Percentiles rank a stretch among this genome's conserved stretches.
These are phyloP conservation scores for Tuber melanosporum DNA, from an alignment of 495 filamentous ascomycete genomes.

Conservation along the genomic window DNA sequence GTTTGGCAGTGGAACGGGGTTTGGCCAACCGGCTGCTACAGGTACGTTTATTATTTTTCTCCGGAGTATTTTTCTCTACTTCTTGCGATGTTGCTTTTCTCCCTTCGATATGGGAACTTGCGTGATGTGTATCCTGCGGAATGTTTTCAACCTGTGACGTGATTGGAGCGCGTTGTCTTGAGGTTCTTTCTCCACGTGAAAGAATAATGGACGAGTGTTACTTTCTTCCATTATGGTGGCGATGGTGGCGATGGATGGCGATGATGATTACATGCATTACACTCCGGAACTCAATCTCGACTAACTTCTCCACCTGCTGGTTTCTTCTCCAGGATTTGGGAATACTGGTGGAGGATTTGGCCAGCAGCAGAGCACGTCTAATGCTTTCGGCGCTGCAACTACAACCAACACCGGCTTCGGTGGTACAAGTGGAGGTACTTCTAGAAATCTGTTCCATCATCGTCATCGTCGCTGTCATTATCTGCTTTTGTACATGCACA, in stretches of 20 bases:
- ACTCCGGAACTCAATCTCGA: conserved; percentile 32
- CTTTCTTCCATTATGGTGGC: conserved; percentile 12
- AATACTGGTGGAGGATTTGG: conserved; percentile 40
- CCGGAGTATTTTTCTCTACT: conserved; percentile 34
- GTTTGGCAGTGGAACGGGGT: conserved; percentile 56
- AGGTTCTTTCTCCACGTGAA: conserved; percentile 11
- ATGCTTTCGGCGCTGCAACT: conserved; percentile 36
- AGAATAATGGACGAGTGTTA: conserved; percentile 13
- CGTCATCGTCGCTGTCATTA: conserved; percentile 34
- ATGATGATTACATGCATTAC: conserved; percentile 21
- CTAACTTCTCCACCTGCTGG: conserved; percentile 32
- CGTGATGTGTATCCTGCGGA: conserved; percentile 18
- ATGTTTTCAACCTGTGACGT: conserved; percentile 22
- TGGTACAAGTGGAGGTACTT: conserved; percentile 40
- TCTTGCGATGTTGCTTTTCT: conserved; percentile 39
- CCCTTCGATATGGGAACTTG: conserved; percentile 16
- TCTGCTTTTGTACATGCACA: conserved; percentile 29
- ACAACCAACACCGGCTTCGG: conserved; percentile 36
- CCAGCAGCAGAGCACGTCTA: conserved; percentile 33
- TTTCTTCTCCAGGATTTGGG: conserved; percentile 41
- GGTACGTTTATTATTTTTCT: conserved; percentile 38
- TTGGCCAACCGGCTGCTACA: conserved; percentile 43
- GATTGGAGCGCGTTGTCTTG: conserved; percentile 28
- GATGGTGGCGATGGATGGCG: conserved; percentile 27
- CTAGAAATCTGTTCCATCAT: conserved; percentile 39